A percentile compares a stretch with the other conserved stretches of the same genome.
Evolutionary conservation across 2,329 filamentous ascomycete genomes (phyloP).

Genomic region (Paecilomyces fulvus): DNA sequence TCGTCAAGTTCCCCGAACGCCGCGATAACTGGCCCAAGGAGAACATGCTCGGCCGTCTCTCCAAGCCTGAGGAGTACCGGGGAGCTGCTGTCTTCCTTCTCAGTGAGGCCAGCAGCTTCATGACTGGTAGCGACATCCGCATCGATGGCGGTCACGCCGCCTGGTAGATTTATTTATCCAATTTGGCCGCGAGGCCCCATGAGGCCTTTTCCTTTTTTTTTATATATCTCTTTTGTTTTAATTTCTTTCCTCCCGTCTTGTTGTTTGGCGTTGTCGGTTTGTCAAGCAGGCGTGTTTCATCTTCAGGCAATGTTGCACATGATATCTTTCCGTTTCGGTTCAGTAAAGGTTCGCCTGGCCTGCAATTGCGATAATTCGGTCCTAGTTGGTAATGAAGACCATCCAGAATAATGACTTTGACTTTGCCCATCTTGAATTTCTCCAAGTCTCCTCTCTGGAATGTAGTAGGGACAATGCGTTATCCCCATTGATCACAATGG

Average conservation of each 20-base stretch:
- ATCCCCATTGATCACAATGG: too few species aligned
- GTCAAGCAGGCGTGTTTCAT: background rate
- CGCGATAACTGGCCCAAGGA: constrained; percentile 74
- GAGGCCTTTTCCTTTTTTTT: constrained; percentile 1
- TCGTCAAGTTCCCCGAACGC: constrained; percentile 61
- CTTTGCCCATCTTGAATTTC: too few species aligned
- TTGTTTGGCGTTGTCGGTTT: constrained; percentile 13
- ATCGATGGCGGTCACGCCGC: constrained; percentile 48
- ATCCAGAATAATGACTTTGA: background rate
- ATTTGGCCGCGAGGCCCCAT: background rate
- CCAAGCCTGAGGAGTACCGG: constrained; percentile 60
- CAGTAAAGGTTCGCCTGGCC: background rate
- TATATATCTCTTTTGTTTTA: constrained; percentile 16
- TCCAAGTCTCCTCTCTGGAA: too few species aligned
- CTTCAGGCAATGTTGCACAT: background rate
- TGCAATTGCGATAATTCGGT: background rate
- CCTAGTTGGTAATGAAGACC: background rate
- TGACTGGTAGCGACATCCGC: constrained; percentile 47
- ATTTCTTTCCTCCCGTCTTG: constrained; percentile 25
- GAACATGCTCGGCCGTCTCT: constrained; percentile 72
- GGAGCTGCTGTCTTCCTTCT: constrained; percentile 43
- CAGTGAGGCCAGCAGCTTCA: constrained; percentile 45
- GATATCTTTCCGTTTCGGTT: background rate
- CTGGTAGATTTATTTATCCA: constrained; percentile 33
- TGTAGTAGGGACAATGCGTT: too few species aligned